phyloP scores from a whole-genome alignment of 495 filamentous ascomycete species.

The Mycothermus thermophilus region DNA sequence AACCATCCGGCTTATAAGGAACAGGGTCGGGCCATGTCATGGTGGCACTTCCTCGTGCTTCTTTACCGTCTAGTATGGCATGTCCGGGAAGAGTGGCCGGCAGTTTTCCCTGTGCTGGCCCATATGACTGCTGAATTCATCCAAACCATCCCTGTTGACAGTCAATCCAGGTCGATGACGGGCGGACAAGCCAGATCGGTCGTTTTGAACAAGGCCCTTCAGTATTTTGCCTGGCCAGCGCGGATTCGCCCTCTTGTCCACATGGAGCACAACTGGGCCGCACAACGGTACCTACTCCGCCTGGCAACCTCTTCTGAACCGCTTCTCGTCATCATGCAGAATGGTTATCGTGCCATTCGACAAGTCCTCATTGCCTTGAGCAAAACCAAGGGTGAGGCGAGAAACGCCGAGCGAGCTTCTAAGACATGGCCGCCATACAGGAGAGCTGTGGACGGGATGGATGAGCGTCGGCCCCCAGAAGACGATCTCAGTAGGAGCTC shows the following conservation, averaged over 20 bases:
- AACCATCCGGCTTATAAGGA: background rate
- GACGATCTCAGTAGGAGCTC: slow-evolving; percentile 29
- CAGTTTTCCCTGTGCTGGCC: slow-evolving; percentile 20
- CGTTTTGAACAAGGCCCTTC: slow-evolving; percentile 25
- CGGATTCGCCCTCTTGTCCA: slow-evolving; percentile 14
- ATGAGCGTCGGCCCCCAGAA: slow-evolving; percentile 26
- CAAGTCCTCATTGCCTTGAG: slow-evolving; percentile 25
- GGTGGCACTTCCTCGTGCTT: slow-evolving; percentile 19
- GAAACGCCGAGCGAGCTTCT: slow-evolving; percentile 21
- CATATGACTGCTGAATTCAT: slow-evolving; percentile 24
- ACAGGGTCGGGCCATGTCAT: slow-evolving; percentile 12
- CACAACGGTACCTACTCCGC: slow-evolving; percentile 26
- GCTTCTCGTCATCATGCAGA: slow-evolving; percentile 22
- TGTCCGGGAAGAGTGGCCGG: slow-evolving; percentile 20
- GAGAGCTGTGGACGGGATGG: slow-evolving; percentile 28
- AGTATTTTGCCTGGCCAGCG: slow-evolving; percentile 18
- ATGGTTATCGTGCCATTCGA: slow-evolving; percentile 26
- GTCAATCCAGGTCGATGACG: background rate
- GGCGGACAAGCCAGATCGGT: slow-evolving; percentile 12
- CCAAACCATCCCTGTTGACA: slow-evolving; percentile 10
- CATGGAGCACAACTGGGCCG: slow-evolving; percentile 32
- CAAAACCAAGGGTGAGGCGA: slow-evolving; percentile 25
- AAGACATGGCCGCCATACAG: slow-evolving; percentile 36
- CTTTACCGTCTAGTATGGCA: slow-evolving; percentile 21
- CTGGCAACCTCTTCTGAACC: slow-evolving; percentile 23